Evolutionary conservation across 1,284 basidiomycete genomes (phyloP), one percentile per base, ranked within the genome.

Genomic region (Ganoderma multipileum): DNA sequence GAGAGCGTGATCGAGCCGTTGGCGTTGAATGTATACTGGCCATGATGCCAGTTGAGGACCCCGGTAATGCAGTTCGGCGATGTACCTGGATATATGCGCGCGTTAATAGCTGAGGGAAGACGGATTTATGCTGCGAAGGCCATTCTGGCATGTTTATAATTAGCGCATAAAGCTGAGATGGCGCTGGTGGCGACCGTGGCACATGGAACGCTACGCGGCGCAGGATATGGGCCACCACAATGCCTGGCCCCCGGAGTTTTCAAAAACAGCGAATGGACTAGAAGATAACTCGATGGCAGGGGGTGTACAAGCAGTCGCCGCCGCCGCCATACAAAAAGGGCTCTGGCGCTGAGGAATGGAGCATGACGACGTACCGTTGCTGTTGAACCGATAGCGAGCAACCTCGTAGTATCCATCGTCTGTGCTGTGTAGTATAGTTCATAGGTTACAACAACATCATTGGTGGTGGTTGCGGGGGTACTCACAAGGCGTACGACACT

Each of bases 401-500:
- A 95, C 86, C 80, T 98, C 96, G 74, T 93, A 98, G 83, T 82
- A 94, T 7, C 92, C 91, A 72, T 92, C 89, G 63, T 83, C 74
- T 47, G 90, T 83, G 80, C 90, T 94, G 41, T 33, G 55, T 67
- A 58, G 67, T 41, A 72, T 58, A 42, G 52, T 54, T 28, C 67
- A 8, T 47, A 44, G 28, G 41, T 39, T 50, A n/a, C 26, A 55
- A 38, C 14, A 57, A 61, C 66, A 12, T 33, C 7, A 3, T 38
- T 5, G 18, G 33, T 36, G 33, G 9, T 23, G 60, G 68, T 28
- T 23, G 44, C 7, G 50, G 23, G 30, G 12, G 47, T 14, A 86
- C 94, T 80, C 76, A 96, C 95, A 98, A 97, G 23, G 95, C 94
- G 79, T 89, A 95, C 5, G 93, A 91, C 28, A 96, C 86, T 50